Base-by-base conservation (phyloP, 140 eudicot species). In the Erigeron philadelphicus region DNA sequence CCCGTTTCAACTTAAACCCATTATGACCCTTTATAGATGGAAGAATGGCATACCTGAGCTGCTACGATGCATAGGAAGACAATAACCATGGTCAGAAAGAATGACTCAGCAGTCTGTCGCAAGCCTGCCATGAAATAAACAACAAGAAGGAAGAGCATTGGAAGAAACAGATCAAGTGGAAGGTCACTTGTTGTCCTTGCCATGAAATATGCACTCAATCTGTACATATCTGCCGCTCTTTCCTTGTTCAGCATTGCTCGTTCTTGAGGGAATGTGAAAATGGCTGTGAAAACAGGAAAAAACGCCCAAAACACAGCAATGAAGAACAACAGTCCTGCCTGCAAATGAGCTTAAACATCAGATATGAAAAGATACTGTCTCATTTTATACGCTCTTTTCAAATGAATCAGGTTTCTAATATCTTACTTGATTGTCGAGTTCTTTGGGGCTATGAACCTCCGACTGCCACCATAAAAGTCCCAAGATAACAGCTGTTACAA, bases 391-490 rank as follows among this genome's bases (percentile, higher is more conserved):
- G 16, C 43, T 62, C 16, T 62, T 35, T 16, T 8, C 41, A 1
- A 15, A 41, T 2, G 44, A 1, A 38, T 31, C 38, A 41, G 2
- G 47, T 41, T 4, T 44, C 0, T 16, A 9, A 21, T 18, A 17
- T 50, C 69, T 61, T 87, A 90, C 97, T 86, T 90, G 97, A 75
- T 90, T 86, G 64, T 87, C 85, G 8, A 90, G 82, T 40, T 80
- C 84, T 54, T 70, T 70, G 31, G 87, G 83, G 15, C 72, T 81
- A 21, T 83, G 78, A 62, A 80, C 82, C 25, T 79, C 78, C 6
- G 97, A 87, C 74, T 87, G 90, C 97, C 97, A 90, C 97, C 97
- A 90, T 2, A 90, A 82, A 75, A 90, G 60, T 52, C 97, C 97
- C 68, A 90, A 75, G 15, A 85, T 81, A 40, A 84, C 78, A 6